Evolutionary conservation across 306 rosid species (phyloP).

Genomic region (apple (Malus domestica)): DNA sequence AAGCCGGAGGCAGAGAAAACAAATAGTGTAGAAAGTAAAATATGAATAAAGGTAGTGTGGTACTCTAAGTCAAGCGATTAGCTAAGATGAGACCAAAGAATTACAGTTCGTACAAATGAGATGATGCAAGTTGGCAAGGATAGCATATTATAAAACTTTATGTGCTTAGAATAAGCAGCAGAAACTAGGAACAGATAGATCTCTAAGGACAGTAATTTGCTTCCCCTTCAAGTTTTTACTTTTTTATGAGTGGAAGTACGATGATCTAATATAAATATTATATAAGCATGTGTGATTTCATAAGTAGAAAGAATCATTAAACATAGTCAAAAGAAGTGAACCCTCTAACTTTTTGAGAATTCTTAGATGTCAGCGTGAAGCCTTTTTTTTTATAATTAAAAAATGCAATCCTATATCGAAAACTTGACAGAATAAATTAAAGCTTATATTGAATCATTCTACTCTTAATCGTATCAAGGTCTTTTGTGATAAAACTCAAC

Average conservation of each 20-base stretch:
- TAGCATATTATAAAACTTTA: conserved; percentile 9
- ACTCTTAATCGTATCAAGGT: background rate
- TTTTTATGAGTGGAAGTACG: conserved; percentile 4
- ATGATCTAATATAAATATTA: conserved; percentile 10
- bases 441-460: background rate
- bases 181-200: conserved; percentile 5
- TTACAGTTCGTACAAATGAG: conserved; percentile 18
- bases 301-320: conserved; percentile 5
- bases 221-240: conserved; percentile 20
- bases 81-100: conserved; percentile 19
- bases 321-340: conserved; percentile 12
- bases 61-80: conserved; percentile 19
- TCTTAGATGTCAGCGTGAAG: background rate
- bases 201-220: conserved; percentile 18
- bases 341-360: background rate
- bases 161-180: conserved; percentile 7
- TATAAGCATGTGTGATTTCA: conserved; percentile 23
- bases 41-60: conserved; percentile 15
- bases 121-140: conserved; percentile 20
- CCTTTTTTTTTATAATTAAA: background rate
- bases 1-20: background rate
- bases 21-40: conserved; percentile 19
- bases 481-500: background rate
- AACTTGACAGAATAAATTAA: too few relatives aligned
- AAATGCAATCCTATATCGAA: too few relatives aligned